Base-by-base conservation (phyloP, 2,329 filamentous ascomycete genomes). In the Podosphaera leucotricha region DNA sequence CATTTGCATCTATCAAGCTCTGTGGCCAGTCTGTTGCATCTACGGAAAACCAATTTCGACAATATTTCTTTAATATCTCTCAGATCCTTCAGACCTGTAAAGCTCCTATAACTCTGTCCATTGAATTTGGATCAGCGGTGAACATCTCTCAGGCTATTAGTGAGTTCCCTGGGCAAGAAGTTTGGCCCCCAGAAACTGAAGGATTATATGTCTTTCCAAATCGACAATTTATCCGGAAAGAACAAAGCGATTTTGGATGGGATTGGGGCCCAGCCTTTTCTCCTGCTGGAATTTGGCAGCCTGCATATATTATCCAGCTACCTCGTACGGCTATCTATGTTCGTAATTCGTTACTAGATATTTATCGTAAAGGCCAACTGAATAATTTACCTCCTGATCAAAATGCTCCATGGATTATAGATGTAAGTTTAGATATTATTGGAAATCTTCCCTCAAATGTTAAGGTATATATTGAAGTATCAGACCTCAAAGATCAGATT, bases 241-340 rank as follows among this genome's bases (percentile, higher is more conserved):
- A 75, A 52, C 68, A 76, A 53, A 70, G 63, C 6, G 71, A 76
- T 53, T 76, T 76, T 54, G 74, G 74, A 1, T 77, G 72, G 73
- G 72, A 75, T 47, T 74, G 71, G 71, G 70, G 70, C 8, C 70
- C 70, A 8, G 69, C 67, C 0, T 74, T 77, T 53, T 63, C 66
- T n/a, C 71, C 73, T 0, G 67, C 69, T n/a, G 73, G 74, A 2
- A 68, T 72, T 6, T 78, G 72, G 74, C 64, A 69, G 48, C 67
- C 71, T 37, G 71, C 68, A 1, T 72, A 66, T 53, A 56, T 73
- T 1, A 61, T 75, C 11, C 70, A 75, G 48, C 59, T 73, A 6
- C 47, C 58, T 1, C 47, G 59, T 1, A 58, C 66, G 28, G 52
- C 59, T 15, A 51, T 69, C 2, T 63, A 71, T 48, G 56, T 68